Percentiles rank a stretch among this genome's conserved stretches.
These are phyloP conservation scores for Oryza meridionalis DNA, from an alignment of 176 grass and related monocot genomes.

Conservation along the genomic window DNA sequence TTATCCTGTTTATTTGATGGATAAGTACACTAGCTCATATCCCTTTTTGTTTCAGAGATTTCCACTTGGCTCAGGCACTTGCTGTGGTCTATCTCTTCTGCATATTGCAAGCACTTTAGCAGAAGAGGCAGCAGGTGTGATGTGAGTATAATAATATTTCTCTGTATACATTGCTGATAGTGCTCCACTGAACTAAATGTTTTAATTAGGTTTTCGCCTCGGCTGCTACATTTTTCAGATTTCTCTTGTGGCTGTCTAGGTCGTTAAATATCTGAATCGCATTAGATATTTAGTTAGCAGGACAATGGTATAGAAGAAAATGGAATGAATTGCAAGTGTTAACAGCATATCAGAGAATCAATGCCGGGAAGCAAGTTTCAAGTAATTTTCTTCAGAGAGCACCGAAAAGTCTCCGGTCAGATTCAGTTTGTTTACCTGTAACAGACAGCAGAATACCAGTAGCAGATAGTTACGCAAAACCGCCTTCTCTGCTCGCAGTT, in stretches of 20 bases:
- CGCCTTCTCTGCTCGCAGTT: not conserved
- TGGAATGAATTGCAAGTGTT: not conserved
- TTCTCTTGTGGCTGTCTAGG: not conserved
- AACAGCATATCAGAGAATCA: not conserved
- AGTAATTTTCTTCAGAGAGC: not conserved
- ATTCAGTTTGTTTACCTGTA: not conserved
- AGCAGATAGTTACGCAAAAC: not conserved
- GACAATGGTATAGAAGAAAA: not conserved
- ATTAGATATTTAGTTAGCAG: no score
- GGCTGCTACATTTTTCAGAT: not conserved
- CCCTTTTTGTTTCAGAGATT: not conserved
- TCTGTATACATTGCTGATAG: not conserved
- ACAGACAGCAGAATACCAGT: not conserved
- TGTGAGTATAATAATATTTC: not conserved
- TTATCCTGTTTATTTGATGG: slow-evolving; percentile 22
- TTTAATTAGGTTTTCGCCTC: not conserved
- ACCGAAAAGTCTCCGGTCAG: not conserved
- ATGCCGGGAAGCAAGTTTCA: not conserved
- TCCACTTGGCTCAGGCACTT: not conserved
- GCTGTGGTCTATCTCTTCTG: not conserved
- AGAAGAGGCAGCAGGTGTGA: not conserved
- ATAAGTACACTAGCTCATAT: slow-evolving; percentile 15
- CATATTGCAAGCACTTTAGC: not conserved
- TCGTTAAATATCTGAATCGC: not conserved
- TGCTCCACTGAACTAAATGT: not conserved